These are phyloP conservation scores for Trichoderma polysporum DNA, from an alignment of 2,329 filamentous ascomycete genomes.

Conservation along the genomic window DNA sequence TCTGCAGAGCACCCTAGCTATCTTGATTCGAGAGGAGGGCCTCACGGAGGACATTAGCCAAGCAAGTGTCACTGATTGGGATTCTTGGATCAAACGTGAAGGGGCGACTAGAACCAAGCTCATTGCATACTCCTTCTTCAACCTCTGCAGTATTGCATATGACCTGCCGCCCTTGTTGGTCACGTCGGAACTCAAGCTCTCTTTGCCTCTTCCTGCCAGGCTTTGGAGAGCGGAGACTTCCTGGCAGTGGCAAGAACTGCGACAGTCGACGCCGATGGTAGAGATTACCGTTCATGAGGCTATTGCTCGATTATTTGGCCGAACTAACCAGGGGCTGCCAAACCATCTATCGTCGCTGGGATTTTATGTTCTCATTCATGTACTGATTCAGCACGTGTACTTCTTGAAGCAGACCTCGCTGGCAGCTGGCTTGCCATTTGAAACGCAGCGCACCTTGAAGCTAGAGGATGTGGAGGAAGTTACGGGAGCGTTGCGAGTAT, in stretches of 20 bases:
- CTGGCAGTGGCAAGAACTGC: conserved; percentile 61
- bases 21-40: conserved; percentile 59
- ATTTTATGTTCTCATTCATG: conserved; percentile 71
- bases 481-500: conserved; percentile 54
- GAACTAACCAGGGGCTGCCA: conserved; percentile 48
- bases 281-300: conserved; percentile 59
- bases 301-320: conserved; percentile 54
- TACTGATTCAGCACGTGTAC: conserved; percentile 70
- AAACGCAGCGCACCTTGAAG: conserved; percentile 50
- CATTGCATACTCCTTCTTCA: conserved; percentile 62
- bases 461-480: conserved; percentile 58
- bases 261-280: conserved; percentile 49
- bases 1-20: conserved; percentile 57
- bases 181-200: conserved; percentile 59
- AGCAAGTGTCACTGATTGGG: conserved; percentile 52
- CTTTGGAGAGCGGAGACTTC: conserved; percentile 58
- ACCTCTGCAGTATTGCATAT: conserved; percentile 61
- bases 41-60: conserved; percentile 50
- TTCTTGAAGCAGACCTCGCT: conserved; percentile 64
- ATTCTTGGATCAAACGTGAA: conserved; percentile 59
- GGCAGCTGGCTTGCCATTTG: conserved; percentile 48
- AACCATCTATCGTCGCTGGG: conserved; percentile 59
- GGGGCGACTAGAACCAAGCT: conserved; percentile 58
- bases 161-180: conserved; percentile 58
- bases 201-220: conserved; percentile 53